Conservation (phyloP, 352 stramenopile genomes). For the Pelagophyceae sp. region DNA sequence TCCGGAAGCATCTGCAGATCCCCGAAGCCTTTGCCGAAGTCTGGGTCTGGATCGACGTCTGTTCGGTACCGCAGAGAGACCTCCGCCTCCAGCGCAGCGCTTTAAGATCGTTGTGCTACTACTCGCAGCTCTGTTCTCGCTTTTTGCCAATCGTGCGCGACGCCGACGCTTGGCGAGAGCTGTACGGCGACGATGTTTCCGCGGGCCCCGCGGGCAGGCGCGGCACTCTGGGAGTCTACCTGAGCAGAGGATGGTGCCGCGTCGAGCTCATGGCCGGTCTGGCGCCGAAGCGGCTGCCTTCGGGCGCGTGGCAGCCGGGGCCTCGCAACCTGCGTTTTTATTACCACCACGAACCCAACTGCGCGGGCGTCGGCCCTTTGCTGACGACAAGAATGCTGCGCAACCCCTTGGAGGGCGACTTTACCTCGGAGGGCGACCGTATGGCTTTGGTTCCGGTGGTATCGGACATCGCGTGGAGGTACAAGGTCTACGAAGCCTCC, state of each 20-base stretch:
- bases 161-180: neutral
- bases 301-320: neutral
- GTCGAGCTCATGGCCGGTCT: neutral
- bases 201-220: neutral
- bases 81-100: neutral
- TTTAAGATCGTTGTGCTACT: neutral
- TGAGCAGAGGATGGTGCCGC: neutral
- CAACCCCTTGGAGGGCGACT: no score
- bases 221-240: neutral
- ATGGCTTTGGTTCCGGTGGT: no score
- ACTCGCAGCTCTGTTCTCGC: neutral
- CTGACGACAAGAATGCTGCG: neutral
- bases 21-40: neutral
- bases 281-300: neutral
- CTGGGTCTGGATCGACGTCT: neutral
- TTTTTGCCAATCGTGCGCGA: conserved; percentile 3
- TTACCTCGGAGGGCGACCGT: no score
- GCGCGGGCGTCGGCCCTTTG: neutral
- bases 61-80: conserved; percentile 1
- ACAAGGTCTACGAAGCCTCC: no score
- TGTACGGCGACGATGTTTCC: neutral
- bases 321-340: neutral
- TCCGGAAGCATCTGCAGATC: neutral
- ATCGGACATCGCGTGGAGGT: no score
- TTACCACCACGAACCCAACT: neutral